Base-by-base conservation (phyloP, 208 protist genomes). In the Leptomonas pyrrhocoris region DNA sequence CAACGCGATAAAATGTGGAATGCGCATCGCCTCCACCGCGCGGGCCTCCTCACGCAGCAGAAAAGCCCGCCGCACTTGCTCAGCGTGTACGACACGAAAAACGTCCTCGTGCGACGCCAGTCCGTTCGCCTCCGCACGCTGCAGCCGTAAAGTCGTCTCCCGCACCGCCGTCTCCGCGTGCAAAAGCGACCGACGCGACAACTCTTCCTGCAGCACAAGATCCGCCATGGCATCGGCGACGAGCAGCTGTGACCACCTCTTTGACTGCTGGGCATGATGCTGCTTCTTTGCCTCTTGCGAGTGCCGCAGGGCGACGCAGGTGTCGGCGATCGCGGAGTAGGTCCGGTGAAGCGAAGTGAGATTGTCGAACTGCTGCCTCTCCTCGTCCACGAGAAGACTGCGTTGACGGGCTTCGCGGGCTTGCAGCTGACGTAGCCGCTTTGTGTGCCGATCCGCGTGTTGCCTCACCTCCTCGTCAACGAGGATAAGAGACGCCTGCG, bases 21-120 rank as follows among this genome's bases (percentile, higher is more conserved):
- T 78, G 36, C 48, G 30, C 46, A 88, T 50, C 56, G 30, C 65
- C 38, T 84, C 62, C 8, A 79, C 78, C 15, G 19, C 82, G 0
- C 58, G 69, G 18, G 82, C 59, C 75, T 88, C 82, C 60, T 82
- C 66, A 30, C 79, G 71, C 21, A 77, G 77, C 18, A 84, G 46
- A 48, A 81, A 83, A 15, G 57, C 65, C 3, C 82, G 74, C 8
- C 82, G 69, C 25, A 79, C 61, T 27, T 72, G 62, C 65, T 88
- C 82, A 0, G 68, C 82, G 27, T 79, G 62, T 2, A 74, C 25
- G 25, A 88, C 56, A 0, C 56, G 60, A n/a, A 50, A 66, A 9
- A 76, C 45, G 18, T 55, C 59, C n/a, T 81, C 71, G 21, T 31
- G 72, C 15, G 43, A 43, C n/a, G 38, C 55, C 42, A 81, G 56